Conservation (phyloP, 352 stramenopile genomes). For the Globisporangium nagaii region DNA sequence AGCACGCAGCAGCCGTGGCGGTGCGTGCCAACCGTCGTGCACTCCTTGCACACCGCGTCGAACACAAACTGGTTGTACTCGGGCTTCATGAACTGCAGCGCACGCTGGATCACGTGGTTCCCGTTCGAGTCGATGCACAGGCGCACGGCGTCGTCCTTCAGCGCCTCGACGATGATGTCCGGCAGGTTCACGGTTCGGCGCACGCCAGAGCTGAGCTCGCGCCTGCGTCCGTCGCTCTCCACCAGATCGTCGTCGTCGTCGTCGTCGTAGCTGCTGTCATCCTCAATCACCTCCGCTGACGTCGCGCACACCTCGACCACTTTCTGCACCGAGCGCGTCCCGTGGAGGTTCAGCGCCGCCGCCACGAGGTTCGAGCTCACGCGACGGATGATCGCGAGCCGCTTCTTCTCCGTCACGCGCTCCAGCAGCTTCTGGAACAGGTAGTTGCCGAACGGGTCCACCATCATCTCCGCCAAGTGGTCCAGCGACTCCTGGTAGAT, state of each 20-base stretch:
- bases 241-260: slow-evolving; percentile 20
- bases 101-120: slow-evolving; percentile 97
- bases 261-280: slow-evolving; percentile 40
- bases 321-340: slow-evolving; percentile 97
- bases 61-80: slow-evolving; percentile 97
- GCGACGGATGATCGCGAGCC: slow-evolving; percentile 90
- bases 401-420: slow-evolving; percentile 87
- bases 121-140: slow-evolving; percentile 97
- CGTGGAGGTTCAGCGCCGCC: slow-evolving; percentile 96
- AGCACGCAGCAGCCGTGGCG: slow-evolving; percentile 97
- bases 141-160: slow-evolving; percentile 91
- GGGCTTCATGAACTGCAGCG: slow-evolving; percentile 92
- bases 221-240: slow-evolving; percentile 13
- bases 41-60: slow-evolving; percentile 93
- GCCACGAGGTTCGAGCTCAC: slow-evolving; percentile 93
- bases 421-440: slow-evolving; percentile 99
- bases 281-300: slow-evolving; percentile 57
- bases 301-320: slow-evolving; percentile 95
- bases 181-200: slow-evolving; percentile 50
- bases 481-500: slow-evolving; percentile 97
- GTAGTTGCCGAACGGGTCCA: slow-evolving; percentile 99
- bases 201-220: slow-evolving; percentile 9
- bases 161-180: slow-evolving; percentile 91
- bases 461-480: slow-evolving; percentile 96
- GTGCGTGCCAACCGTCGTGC: slow-evolving; percentile 94